Evolutionary conservation across 2,329 filamentous ascomycete species (phyloP).

Genomic region (Fusarium albidum): DNA sequence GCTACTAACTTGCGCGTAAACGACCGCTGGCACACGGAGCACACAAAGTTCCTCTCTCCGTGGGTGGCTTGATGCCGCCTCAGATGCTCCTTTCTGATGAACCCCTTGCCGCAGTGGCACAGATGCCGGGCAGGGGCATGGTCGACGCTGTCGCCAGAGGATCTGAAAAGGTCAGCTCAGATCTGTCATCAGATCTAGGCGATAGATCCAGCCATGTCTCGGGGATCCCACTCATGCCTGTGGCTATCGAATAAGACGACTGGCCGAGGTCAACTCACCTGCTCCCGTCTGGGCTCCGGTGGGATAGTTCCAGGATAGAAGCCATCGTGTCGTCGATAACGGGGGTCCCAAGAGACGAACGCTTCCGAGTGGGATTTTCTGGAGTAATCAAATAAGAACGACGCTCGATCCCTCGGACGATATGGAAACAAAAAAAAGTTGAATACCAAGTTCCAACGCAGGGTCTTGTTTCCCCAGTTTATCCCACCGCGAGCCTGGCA

Average conservation of each 20-base stretch:
- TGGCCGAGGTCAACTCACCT: constrained; percentile 10
- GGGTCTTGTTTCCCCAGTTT: constrained; percentile 2
- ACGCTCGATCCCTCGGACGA: background rate
- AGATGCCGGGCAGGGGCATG: constrained; percentile 37
- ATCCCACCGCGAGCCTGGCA: constrained; percentile 9
- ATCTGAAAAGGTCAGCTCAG: constrained; percentile 22
- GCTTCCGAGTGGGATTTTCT: constrained; percentile 30
- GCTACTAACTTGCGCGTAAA: constrained; percentile 49
- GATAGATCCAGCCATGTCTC: no score
- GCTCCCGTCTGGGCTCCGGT: constrained; percentile 22
- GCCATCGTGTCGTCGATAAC: constrained; percentile 1
- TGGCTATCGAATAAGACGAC: background rate
- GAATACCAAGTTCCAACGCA: constrained; percentile 7
- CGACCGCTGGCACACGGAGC: constrained; percentile 47
- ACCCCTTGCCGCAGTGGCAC: constrained; percentile 51
- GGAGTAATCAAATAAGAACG: background rate
- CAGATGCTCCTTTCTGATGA: constrained; percentile 52
- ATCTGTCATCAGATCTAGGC: no score
- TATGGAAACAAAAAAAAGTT: constrained; percentile 3
- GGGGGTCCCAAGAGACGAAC: background rate
- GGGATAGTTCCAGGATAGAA: constrained; percentile 34
- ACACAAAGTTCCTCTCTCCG: constrained; percentile 45
- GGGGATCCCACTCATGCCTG: constrained; percentile 20
- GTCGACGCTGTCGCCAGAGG: constrained; percentile 23
- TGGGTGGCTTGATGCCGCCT: constrained; percentile 51